phyloP scores from a whole-genome alignment of 2,329 filamentous ascomycete species.

The Aspergillus sp. region DNA sequence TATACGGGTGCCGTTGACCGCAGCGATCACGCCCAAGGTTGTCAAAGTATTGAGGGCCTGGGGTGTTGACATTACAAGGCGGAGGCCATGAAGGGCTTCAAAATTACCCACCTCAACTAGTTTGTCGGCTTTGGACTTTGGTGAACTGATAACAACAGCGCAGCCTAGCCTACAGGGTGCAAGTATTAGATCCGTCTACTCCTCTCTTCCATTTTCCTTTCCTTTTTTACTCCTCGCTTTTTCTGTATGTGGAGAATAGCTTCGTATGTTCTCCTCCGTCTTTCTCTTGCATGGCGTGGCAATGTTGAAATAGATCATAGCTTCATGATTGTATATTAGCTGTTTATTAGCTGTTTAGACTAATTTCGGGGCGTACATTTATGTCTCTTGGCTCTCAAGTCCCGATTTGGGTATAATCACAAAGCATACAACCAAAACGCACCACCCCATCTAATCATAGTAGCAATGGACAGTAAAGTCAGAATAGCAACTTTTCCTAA shows the following conservation, averaged over 20 bases:
- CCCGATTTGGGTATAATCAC: conserved; percentile 6
- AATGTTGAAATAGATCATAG: conserved; percentile 8
- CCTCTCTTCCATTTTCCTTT: neutral
- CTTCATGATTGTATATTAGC: conserved; percentile 25
- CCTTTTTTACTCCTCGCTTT: neutral
- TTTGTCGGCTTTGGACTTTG: neutral
- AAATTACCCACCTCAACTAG: neutral
- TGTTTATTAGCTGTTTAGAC: conserved; percentile 16
- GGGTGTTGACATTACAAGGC: conserved; percentile 93
- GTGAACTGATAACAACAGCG: neutral
- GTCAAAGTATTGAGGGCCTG: conserved; percentile 78
- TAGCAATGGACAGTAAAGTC: neutral
- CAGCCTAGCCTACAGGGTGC: no score
- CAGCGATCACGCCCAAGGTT: conserved; percentile 87
- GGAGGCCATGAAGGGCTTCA: conserved; percentile 39
- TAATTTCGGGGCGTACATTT: conserved; percentile 13
- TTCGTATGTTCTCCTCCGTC: conserved; percentile 1
- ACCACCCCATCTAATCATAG: neutral
- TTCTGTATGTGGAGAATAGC: no score
- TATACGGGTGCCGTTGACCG: conserved; percentile 84
- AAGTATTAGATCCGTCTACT: neutral
- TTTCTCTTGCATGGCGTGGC: conserved; percentile 15
- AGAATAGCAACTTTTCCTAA: neutral
- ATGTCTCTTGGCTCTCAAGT: conserved; percentile 19
- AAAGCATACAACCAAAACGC: conserved; percentile 4